Conservation (phyloP, 352 stramenopile genomes). For the Phytopythium aichiense region DNA sequence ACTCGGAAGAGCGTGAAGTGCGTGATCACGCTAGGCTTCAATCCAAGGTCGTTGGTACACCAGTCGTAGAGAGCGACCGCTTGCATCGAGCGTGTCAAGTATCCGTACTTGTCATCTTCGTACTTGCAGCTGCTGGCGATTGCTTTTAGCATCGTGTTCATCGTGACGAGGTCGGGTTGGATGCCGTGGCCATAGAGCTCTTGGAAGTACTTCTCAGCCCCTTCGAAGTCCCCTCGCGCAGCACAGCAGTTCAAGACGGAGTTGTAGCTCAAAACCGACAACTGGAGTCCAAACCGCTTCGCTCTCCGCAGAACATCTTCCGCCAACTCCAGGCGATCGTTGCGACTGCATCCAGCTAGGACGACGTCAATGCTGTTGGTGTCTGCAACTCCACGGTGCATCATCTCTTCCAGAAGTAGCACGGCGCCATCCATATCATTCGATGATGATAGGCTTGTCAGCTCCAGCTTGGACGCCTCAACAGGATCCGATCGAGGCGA, state of each 20-base stretch:
- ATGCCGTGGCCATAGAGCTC: slow-evolving; percentile 30
- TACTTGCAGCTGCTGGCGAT: slow-evolving; percentile 15
- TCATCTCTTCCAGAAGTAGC: slow-evolving; percentile 32
- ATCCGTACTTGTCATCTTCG: slow-evolving; percentile 8
- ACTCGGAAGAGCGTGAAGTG: slow-evolving; percentile 52
- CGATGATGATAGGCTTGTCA: background rate
- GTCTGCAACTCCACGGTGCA: slow-evolving; percentile 12
- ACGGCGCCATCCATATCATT: background rate
- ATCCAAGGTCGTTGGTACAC: slow-evolving; percentile 21
- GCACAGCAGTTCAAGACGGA: slow-evolving; percentile 44
- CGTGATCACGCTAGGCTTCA: slow-evolving; percentile 25
- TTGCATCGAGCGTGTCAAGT: slow-evolving; percentile 13
- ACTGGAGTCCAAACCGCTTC: slow-evolving; percentile 15
- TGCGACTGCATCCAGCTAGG: slow-evolving; percentile 29
- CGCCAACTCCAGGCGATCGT: slow-evolving; percentile 22
- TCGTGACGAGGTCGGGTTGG: slow-evolving; percentile 30
- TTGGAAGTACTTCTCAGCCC: slow-evolving; percentile 27
- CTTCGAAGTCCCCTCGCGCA: slow-evolving; percentile 18
- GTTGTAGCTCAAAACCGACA: slow-evolving; percentile 31
- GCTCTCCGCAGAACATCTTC: slow-evolving; percentile 32
- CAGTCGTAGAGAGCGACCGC: slow-evolving; percentile 29
- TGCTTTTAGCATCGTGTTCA: slow-evolving; percentile 54
- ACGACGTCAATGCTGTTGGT: slow-evolving; percentile 33
- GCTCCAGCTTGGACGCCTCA: background rate
- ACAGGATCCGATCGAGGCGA: background rate